Base-by-base conservation (phyloP, 2,329 filamentous ascomycete species). In the Ceratocystis cacaofunesta region DNA sequence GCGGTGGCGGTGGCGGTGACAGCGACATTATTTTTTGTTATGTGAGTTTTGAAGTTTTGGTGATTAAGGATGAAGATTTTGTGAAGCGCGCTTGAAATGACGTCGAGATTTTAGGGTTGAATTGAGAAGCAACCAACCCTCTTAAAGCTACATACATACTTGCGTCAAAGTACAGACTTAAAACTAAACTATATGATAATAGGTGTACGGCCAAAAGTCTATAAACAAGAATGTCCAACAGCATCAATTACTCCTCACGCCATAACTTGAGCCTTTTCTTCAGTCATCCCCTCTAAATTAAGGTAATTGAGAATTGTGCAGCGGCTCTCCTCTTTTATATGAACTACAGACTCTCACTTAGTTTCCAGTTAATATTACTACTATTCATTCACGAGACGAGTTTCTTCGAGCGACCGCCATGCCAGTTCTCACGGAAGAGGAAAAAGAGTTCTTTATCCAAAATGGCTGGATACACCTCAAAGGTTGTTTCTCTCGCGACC, bases 391-490 rank as follows among this genome's bases (percentile, higher is more conserved):
- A 7, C 28, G 10, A 28, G 7, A 10, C 30, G 3, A 28, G 8
- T 7, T 10, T 12, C 46, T n/a, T 19, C 36, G 12, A 25, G 44
- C 22, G 19, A 55, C 28, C 25, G 22, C 17, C 12, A 30, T 44
- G 5, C 25, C 65, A 30, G 71, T 71, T 7, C 73, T 78, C 19
- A 76, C 73, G 0, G 71, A 74, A 1, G 74, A 73, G 41, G 72
- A 78, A 62, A 77, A 75, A 69, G 75, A 76, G 48, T 75, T 77
- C 68, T 78, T 77, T 67, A 69, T 76, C 7, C 65, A 71, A 41
- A 73, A 76, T 65, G 76, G 76, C 43, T 78, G 76, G 75, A 46
- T 78, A 61, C 67, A 69, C 28, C 68, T 72, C 3, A 70, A 69
- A 65, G 68, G 68, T 44, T 71, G 75, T 64, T 78, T 78, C 68